Conservation (phyloP, 768 basidiomycete species). For the Hortiboletus campestris region DNA sequence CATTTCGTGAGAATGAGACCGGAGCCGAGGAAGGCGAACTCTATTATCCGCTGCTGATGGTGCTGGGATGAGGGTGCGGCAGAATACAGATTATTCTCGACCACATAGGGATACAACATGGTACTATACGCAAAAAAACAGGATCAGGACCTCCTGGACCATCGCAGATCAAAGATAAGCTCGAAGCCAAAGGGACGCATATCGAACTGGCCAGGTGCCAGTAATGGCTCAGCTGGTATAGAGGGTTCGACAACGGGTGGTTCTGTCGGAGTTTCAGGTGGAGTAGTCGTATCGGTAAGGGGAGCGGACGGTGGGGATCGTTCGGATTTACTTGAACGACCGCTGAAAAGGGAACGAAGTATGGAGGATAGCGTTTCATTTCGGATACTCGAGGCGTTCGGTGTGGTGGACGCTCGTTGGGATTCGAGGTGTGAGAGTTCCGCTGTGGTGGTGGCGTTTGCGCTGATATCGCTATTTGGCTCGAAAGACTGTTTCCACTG, state of each 20-base stretch:
- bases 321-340: slow-evolving; percentile 5
- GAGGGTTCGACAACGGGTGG: slow-evolving; percentile 5
- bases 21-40: too few species aligned
- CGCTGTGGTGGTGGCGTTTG: slow-evolving; percentile 26
- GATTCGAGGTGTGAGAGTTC: slow-evolving; percentile 20
- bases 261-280: slow-evolving; percentile 6
- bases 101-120: slow-evolving; percentile 21
- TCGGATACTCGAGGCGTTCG: background rate
- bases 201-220: slow-evolving; percentile 60
- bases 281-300: background rate
- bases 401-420: slow-evolving; percentile 10
- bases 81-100: slow-evolving; percentile 13
- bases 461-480: slow-evolving; percentile 17
- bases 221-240: slow-evolving; percentile 13
- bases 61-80: background rate
- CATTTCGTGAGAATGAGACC: background rate
- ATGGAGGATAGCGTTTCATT: slow-evolving; percentile 23
- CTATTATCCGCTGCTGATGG: background rate
- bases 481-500: slow-evolving; percentile 29
- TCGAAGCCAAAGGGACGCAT: slow-evolving; percentile 70
- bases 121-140: slow-evolving; percentile 10
- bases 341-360: slow-evolving; percentile 26
- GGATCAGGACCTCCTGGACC: slow-evolving; percentile 40
- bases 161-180: slow-evolving; percentile 72
- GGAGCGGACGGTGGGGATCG: background rate